Conservation (phyloP, 139 green algal species). For the Trebouxia sp. region DNA sequence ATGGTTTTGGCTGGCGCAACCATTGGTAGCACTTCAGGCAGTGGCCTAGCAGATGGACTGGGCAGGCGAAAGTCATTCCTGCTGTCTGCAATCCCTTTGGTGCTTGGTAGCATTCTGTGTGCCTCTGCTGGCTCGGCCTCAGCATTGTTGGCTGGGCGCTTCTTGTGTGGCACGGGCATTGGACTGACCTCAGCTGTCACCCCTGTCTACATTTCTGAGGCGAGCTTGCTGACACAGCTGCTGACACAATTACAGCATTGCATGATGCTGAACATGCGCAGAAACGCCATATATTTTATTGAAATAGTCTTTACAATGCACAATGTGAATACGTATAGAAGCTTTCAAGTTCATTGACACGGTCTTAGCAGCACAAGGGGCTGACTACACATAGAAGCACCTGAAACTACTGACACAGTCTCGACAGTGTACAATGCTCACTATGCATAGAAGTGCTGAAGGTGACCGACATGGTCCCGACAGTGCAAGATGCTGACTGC, state of each 20-base stretch:
- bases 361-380: too few species aligned
- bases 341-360: too few species aligned
- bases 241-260: neutral
- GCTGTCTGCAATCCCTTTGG: constrained; percentile 67
- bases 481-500: too few species aligned
- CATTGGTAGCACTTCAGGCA: constrained; percentile 68
- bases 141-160: constrained; percentile 76
- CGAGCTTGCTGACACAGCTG: constrained; percentile 12
- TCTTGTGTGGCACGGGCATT: constrained; percentile 87
- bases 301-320: too few species aligned
- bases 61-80: constrained; percentile 73
- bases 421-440: too few species aligned
- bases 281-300: too few species aligned
- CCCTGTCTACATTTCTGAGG: constrained; percentile 94
- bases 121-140: constrained; percentile 58
- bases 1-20: constrained; percentile 79
- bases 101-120: constrained; percentile 73
- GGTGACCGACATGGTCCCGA: too few species aligned
- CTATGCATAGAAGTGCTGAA: too few species aligned
- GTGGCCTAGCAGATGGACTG: constrained; percentile 71
- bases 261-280: neutral
- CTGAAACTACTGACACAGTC: too few species aligned
- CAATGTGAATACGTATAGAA: too few species aligned
- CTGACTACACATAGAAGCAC: too few species aligned
- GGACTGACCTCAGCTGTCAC: constrained; percentile 89